Conservation (phyloP, 352 stramenopile species). For the Pythium plurisporium region DNA sequence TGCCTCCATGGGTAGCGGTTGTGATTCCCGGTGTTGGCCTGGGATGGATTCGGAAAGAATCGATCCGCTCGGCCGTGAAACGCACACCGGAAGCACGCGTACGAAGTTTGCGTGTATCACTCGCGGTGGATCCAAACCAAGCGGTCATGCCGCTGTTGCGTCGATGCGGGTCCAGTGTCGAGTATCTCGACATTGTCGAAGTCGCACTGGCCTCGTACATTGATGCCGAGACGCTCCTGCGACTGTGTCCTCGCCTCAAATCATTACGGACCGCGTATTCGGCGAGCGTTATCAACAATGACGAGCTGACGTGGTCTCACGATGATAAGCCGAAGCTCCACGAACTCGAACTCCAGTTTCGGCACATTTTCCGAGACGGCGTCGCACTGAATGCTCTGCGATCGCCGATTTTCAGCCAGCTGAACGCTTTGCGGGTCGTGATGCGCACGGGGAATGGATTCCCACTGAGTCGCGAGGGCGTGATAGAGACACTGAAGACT, state of each 20-base stretch:
- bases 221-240: background rate
- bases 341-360: background rate
- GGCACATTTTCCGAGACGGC: too few species aligned
- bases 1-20: background rate
- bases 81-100: background rate
- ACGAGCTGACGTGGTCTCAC: too few species aligned
- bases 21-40: background rate
- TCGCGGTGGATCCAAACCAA: background rate
- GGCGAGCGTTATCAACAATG: too few species aligned
- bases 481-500: background rate
- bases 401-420: background rate
- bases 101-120: background rate
- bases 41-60: background rate
- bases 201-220: background rate
- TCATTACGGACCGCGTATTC: background rate
- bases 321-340: too few species aligned
- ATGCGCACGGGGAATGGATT: background rate
- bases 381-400: too few species aligned
- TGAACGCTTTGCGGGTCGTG: background rate
- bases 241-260: background rate
- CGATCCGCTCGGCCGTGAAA: background rate
- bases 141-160: too few species aligned
- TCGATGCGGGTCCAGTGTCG: too few species aligned
- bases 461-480: background rate
- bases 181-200: background rate